Base-by-base conservation (phyloP, 2,329 filamentous ascomycete genomes). In the Nothophaeocryptopus gaeumannii region DNA sequence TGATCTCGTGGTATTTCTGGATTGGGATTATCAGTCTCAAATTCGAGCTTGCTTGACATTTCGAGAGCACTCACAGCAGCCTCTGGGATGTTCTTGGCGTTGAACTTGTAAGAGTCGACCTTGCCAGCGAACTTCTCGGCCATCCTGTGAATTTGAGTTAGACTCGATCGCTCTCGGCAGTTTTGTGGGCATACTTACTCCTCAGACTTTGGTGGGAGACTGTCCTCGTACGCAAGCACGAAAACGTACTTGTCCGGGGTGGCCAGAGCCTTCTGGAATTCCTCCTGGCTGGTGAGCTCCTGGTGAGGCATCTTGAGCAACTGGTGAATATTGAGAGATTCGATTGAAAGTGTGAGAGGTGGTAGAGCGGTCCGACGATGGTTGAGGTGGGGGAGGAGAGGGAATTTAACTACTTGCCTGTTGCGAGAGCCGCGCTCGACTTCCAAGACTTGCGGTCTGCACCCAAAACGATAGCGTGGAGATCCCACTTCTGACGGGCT, bases 221-320 rank as follows among this genome's bases (percentile, higher is more conserved):
- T 12, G 10, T n/a, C 16, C 14, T 40, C 39, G 39, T 40, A 29
- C 14, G 39, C 39, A 14, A 29, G 30, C 11, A 40, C 14, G 10
- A 40, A 29, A 12, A 40, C 39, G 30, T 40, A 30, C 20, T 40
- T 40, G 16, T 14, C 39, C 39, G 26, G 8, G 39, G 39, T 40
- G 16, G 26, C n/a, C 16, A 40, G 39, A 40, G 39, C 39, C n/a
- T 40, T 40, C 39, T 40, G 15, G 20, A 40, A 40, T 8, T 40
- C 39, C 30, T 40, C 39, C 20, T 40, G 26, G 39, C 39, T 40
- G 39, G 12, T 30, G 15, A 40, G 39, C 11, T 40, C 39, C 20
- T 40, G 39, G 39, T 40, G 39, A 12, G 39, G 5, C 39, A 40
- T 40, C 39, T 40, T 30, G 15, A 30, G 8, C 12, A n/a, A n/a